These are phyloP conservation scores for Marchantia paleacea DNA, from an alignment of 225 moss, liverwort and hornwort genomes.

Conservation along the genomic window DNA sequence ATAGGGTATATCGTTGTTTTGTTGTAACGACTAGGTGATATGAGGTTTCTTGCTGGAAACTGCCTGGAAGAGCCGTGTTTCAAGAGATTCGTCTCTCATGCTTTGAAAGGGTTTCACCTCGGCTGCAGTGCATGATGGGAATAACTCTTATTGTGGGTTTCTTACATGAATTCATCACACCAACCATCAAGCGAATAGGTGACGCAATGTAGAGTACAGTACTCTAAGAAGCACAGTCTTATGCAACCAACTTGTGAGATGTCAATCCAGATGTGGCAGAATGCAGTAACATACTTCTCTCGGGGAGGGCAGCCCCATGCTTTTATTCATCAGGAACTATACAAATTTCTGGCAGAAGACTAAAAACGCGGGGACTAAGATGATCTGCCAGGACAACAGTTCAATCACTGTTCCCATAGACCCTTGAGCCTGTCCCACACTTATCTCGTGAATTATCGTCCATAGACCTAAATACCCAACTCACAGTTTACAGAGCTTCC, in stretches of 20 bases:
- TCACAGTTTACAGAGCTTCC: background rate
- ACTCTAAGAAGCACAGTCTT: background rate
- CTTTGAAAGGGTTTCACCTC: no score
- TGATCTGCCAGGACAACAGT: background rate
- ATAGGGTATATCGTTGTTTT: no score
- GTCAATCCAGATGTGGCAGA: background rate
- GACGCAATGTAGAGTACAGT: background rate
- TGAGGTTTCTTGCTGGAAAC: no score
- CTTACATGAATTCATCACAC: no score
- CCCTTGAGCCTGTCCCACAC: background rate
- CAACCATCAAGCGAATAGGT: no score
- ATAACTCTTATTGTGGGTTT: no score
- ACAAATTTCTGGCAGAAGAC: background rate
- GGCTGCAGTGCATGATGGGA: no score
- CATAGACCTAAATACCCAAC: background rate
- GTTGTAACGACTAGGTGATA: no score
- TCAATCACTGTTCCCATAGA: no score
- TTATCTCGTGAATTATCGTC: background rate
- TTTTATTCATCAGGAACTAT: background rate
- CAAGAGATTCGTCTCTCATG: no score
- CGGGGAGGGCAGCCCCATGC: background rate
- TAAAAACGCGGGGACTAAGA: no score
- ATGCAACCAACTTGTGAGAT: background rate
- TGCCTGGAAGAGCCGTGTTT: no score
- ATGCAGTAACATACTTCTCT: background rate